phyloP scores from a whole-genome alignment of 176 grass and related monocot genomes.

The Lolium rigidum region DNA sequence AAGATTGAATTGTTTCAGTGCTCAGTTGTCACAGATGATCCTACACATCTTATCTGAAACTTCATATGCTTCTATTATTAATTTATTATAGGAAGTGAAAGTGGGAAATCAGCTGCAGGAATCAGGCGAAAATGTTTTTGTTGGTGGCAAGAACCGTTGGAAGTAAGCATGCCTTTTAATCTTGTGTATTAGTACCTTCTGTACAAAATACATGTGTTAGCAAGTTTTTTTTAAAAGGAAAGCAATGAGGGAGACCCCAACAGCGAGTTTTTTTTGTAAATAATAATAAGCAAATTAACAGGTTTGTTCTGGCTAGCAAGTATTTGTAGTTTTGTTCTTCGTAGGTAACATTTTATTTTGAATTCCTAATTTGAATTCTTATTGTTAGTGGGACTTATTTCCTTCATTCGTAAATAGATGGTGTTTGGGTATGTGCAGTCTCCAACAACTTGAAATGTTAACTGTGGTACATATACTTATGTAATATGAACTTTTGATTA shows the following conservation, averaged over 20 bases:
- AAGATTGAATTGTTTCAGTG: slow-evolving; percentile 20
- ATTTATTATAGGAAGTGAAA: slow-evolving; percentile 74
- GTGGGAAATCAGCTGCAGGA: slow-evolving; percentile 72
- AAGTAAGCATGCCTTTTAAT: slow-evolving; percentile 54
- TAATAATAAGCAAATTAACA: neutral
- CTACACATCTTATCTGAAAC: neutral
- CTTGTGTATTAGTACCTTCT: neutral
- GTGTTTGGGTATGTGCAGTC: neutral
- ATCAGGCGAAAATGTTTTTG: slow-evolving; percentile 92
- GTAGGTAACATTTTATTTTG: neutral
- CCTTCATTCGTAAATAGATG: neutral
- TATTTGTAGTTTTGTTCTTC: neutral
- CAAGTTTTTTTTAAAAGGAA: neutral
- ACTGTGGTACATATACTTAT: neutral
- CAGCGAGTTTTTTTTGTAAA: no score
- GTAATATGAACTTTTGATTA: neutral
- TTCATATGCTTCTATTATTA: neutral
- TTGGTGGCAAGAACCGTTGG: slow-evolving; percentile 95
- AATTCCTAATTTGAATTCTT: neutral
- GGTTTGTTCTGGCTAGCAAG: neutral
- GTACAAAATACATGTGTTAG: slow-evolving; percentile 20
- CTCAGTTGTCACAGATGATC: slow-evolving; percentile 12
- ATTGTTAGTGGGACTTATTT: neutral
- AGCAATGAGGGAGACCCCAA: no score
- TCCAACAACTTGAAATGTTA: neutral